Conservation (phyloP, 139 green algal genomes). For the Pleodorina starrii region DNA sequence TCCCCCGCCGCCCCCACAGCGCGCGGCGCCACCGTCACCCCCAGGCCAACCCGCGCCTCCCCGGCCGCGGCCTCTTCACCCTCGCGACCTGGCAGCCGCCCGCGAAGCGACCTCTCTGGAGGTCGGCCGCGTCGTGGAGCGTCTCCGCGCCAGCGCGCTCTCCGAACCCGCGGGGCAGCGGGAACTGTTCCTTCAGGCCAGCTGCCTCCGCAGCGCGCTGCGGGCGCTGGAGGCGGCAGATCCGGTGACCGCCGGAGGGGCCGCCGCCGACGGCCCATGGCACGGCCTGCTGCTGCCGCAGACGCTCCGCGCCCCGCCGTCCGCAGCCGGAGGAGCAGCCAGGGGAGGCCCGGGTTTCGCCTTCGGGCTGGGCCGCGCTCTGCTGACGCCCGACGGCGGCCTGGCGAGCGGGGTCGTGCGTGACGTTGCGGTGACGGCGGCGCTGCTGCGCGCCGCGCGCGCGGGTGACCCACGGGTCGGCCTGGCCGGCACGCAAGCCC, state of each 20-base stretch:
- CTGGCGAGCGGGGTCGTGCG: neutral
- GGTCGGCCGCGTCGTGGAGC: neutral
- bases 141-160: neutral
- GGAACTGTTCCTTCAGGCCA: slow-evolving; percentile 25
- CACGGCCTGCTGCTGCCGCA: slow-evolving; percentile 4
- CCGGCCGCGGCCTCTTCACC: neutral
- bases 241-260: neutral
- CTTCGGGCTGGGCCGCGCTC: neutral
- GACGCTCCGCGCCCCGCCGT: neutral
- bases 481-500: neutral
- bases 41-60: neutral
- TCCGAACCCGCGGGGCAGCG: neutral
- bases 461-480: slow-evolving; percentile 7
- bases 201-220: neutral
- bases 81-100: neutral
- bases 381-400: slow-evolving; percentile 17
- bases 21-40: neutral
- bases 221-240: neutral
- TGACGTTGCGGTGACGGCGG: neutral
- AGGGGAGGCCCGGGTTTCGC: neutral
- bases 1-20: neutral
- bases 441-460: slow-evolving; percentile 22
- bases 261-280: neutral
- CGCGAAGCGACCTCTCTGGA: neutral
- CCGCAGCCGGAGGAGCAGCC: neutral